Evolutionary conservation across 2,329 filamentous ascomycete species (phyloP), one percentile per base, ranked within the genome.

Genomic region (Didymella keratinophila): DNA sequence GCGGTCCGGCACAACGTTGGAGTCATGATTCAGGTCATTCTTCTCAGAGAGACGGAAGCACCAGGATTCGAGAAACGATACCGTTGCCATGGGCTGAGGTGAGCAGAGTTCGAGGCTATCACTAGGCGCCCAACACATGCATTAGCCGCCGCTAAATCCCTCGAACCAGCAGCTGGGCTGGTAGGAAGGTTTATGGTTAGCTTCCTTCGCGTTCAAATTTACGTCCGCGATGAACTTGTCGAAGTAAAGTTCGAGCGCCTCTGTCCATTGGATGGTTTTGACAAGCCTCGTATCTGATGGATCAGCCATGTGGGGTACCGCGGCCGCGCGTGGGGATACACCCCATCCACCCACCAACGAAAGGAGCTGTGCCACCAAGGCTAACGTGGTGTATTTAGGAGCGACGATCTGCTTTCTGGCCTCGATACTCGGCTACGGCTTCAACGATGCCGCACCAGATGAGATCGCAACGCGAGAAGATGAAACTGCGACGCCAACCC

Each of bases 401-500:
- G 6, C 14, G 14, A 46, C 44, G 50, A 44, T 53, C 27, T 46
- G 28, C 37, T 11, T 36, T 25, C 11, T 28, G 18, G 3, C 28
- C 10, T 25, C 43, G 34, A 32, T 41, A 34, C 9, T 41, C 52
- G 44, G 16, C 23, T 25, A 25, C 23, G 23, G 23, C 11, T 49
- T 46, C 41, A 47, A 28, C 48, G 50, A 14, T 56, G 16, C 23
- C 55, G 59, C 30, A 67, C 59, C 10, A 56, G 54, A 52, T 61
- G 64, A n/a, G 61, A 60, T 20, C 49, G 37, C 28, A 68, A 41
- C 2, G 54, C 62, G 34, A 54, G 36, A 10, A 69, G 49, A 41
- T 69, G 71, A 43, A 68, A 73, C 44, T 74, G 69, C 27, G 61
- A 64, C 9, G 65, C 65, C 28, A 73, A 37, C 1, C 70, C 71